Base-by-base conservation (phyloP, 768 basidiomycete species). In the Psilocybe sp. region DNA sequence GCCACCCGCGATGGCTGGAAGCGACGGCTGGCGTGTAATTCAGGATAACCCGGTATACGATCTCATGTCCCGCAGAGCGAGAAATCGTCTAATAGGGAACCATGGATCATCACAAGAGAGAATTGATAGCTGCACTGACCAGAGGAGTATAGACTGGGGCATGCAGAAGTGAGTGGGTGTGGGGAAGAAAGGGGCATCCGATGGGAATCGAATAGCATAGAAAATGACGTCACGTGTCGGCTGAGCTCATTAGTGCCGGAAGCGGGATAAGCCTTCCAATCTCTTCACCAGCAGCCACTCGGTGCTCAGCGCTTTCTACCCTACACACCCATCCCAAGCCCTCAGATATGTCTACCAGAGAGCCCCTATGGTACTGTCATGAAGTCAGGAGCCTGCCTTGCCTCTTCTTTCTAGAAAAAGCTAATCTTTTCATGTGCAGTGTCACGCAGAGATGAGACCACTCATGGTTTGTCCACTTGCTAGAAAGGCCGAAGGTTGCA, bases 381-480 rank as follows among this genome's bases (percentile, higher is more conserved):
- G 73, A 88, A 70, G 88, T 84, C 38, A 13, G 70, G 63, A 13
- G 36, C 12, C 47, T 44, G 31, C 39, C 51, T 40, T 50, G 12
- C 15, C 45, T 40, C 37, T 33, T 8, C 47, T 6, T 11, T 37
- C 28, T 42, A 16, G 44, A 57, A 39, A 58, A 28, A 16, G 18
- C 55, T 44, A 45, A 57, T 45, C 32, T 44, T 36, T 43, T 42
- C 35, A 38, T 47, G n/a, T 14, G 34, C 61, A 94, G 92, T 96
- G 93, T 62, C 78, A 84, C 64, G 83, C 88, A 46, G 90, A 95
- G 69, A 94, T 91, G 90, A 73, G 86, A 46, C 91, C 92, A 1
- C 70, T 93, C 40, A 91, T 89, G 87, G 90, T 92, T 56, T 36
- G 75, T 60, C 37, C 4, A 33, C 43, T 16, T 51, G 32, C 13